These are phyloP conservation scores for Fusarium compactum DNA, from an alignment of 2,329 filamentous ascomycete species.

Conservation along the genomic window DNA sequence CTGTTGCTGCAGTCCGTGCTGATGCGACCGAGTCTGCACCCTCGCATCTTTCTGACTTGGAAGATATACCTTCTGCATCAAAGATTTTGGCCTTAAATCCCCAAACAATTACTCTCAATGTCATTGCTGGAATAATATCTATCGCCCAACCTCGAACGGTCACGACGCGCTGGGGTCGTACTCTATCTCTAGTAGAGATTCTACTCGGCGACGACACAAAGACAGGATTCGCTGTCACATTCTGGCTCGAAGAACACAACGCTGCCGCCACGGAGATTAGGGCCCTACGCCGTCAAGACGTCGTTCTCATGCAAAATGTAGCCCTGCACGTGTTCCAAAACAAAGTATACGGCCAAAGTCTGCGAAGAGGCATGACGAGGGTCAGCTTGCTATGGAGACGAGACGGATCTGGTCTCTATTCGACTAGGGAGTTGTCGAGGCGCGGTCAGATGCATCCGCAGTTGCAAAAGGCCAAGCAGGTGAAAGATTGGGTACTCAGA, in stretches of 20 bases:
- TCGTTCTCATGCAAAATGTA: constrained; percentile 83
- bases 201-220: constrained; percentile 88
- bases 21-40: constrained; percentile 43
- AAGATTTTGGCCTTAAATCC: constrained; percentile 77
- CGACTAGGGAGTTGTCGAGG: constrained; percentile 59
- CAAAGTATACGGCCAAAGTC: constrained; percentile 85
- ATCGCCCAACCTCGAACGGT: constrained; percentile 76
- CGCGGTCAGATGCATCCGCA: constrained; percentile 59
- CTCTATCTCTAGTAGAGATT: constrained; percentile 78
- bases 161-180: constrained; percentile 71
- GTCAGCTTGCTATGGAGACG: constrained; percentile 73
- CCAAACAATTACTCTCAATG: constrained; percentile 83
- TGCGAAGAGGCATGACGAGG: constrained; percentile 77
- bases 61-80: constrained; percentile 74
- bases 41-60: constrained; percentile 65
- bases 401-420: constrained; percentile 68
- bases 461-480: constrained; percentile 71
- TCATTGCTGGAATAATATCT: constrained; percentile 84
- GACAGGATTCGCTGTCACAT: constrained; percentile 83
- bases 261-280: constrained; percentile 51
- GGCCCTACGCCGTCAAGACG: constrained; percentile 75
- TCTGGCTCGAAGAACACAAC: constrained; percentile 75
- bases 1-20: constrained; percentile 50
- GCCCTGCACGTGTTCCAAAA: constrained; percentile 80
- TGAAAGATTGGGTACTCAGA: constrained; percentile 79